Conservation (phyloP, 2,329 filamentous ascomycete species). For the Colletotrichum cordylinicola region DNA sequence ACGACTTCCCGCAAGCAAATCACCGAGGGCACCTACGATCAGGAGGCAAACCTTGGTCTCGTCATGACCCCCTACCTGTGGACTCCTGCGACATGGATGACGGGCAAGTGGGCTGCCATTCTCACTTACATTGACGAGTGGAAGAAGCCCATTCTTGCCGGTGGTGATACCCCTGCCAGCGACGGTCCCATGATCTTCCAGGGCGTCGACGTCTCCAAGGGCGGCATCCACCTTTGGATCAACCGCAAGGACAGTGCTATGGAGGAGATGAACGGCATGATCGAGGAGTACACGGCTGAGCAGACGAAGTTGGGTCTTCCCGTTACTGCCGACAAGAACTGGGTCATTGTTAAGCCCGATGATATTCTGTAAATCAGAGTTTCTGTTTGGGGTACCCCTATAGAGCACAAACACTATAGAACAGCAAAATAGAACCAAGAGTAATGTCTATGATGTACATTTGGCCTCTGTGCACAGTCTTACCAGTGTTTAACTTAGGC, state of each 20-base stretch:
- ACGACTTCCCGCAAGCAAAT: conserved; percentile 46
- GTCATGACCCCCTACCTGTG: conserved; percentile 46
- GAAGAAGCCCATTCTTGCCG: conserved; percentile 46
- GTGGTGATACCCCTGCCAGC: conserved; percentile 47
- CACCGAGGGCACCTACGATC: conserved; percentile 37
- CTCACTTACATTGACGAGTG: conserved; percentile 47
- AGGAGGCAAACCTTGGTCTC: conserved; percentile 41
- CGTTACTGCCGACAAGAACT: conserved; percentile 50
- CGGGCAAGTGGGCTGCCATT: conserved; percentile 49
- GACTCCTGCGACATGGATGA: conserved; percentile 48
- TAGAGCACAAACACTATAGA: accelerated
- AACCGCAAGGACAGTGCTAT: conserved; percentile 41
- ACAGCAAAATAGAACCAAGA: not conserved
- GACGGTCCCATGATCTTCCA: conserved; percentile 51
- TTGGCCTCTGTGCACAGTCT: not conserved
- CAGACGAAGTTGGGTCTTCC: conserved; percentile 39
- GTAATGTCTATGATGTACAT: not conserved
- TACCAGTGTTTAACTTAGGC: not conserved
- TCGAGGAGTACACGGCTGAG: conserved; percentile 34
- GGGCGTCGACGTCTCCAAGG: conserved; percentile 45
- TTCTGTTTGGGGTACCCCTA: not conserved
- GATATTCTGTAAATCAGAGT: conserved; percentile 36
- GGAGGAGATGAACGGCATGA: conserved; percentile 41
- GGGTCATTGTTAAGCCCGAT: conserved; percentile 45
- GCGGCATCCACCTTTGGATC: conserved; percentile 47